Base-by-base conservation (phyloP, 306 rosid species). In the Prunus mume region DNA sequence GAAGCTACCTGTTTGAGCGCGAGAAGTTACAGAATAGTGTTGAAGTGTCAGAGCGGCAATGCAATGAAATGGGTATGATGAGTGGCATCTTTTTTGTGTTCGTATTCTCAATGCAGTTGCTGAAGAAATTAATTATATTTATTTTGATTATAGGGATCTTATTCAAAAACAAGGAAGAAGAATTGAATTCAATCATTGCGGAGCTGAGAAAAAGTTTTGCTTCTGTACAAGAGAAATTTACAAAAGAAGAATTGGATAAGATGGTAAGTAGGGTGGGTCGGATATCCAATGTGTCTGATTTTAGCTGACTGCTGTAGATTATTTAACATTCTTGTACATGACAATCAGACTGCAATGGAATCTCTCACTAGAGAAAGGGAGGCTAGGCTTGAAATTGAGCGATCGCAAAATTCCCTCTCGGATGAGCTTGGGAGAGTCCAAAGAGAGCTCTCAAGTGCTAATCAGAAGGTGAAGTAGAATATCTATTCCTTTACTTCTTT, bases 371-470 rank as follows among this genome's bases (percentile, higher is more conserved):
- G 82, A 79, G 99, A 95, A 83, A 85, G 85, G 78, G 97, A 95
- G 66, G 87, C 96, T 25, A 85, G 93, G 75, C 80, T 89, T 20
- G 84, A 86, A 73, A 74, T 88, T 80, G 99, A 95, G 91, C 89
- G 99, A 82, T 85, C 93, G 6, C 96, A 92, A 61, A 54, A 82
- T 72, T 80, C 91, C 47, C 83, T 88, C 34, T 55, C 87, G 0
- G 99, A 90, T 71, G 99, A 95, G 83, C 97, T 92, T 70, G 90
- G 80, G 12, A 85, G 87, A 87, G 88, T 96, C 72, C 99, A 92
- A 79, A 73, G 92, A 78, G 99, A 95, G 76, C 93, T 95, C 75
- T 86, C 86, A 77, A 92, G 91, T 78, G 88, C 99, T 41, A 92
- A 88, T 76, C 97, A 92, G 80, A 92, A 95, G 98, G 98, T 95